Base-by-base conservation (phyloP, 176 grass and related monocot species). In the Thinopyrum elongatum region DNA sequence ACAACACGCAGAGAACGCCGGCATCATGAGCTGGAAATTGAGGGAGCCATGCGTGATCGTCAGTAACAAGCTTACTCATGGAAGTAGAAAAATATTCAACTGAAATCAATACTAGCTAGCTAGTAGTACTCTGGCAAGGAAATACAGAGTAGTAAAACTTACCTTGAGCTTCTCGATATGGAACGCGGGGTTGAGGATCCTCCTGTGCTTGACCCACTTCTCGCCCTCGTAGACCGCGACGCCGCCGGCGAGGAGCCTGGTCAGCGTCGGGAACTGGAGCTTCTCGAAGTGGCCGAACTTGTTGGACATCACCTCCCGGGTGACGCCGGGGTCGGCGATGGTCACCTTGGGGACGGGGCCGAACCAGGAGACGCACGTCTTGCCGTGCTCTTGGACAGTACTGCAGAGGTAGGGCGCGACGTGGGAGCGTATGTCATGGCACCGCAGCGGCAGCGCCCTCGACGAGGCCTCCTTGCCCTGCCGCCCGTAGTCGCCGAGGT, bases 211-310 rank as follows among this genome's bases (percentile, higher is more conserved):
- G 38, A 44, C 36, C 70, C 70, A 73, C 26, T 44, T 73, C 38
- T 73, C 22, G 22, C 69, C 22, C 10, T 41, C 9, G 38, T 41
- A 41, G 10, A 9, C 5, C 2, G 69, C 35, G 0, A 71, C 0
- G 21, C 69, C 35, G 0, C 35, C 35, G 8, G 36, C 49, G n/a
- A 89, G 42, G 16, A 89, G 70, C 83, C 76, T 89, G 3, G 61
- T 6, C 0, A 86, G 3, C 26, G 77, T 31, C 33, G 67, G 67
- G 8, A 29, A 41, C 4, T 86, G 49, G 10, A 11, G 71, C 67
- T 77, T 92, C 68, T 89, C 83, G 67, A 90, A 92, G 47, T 84
- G 87, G 0, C 87, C 84, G 23, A 87, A 90, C 6, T 90, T 92
- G 62, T 89, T 92, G 30, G 90, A 85, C 27, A 94, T 65, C 21